A percentile compares a stretch with the other conserved stretches of the same genome.
Conservation (phyloP, 805 yeast genomes). For the Gaillardinia entomophila region DNA sequence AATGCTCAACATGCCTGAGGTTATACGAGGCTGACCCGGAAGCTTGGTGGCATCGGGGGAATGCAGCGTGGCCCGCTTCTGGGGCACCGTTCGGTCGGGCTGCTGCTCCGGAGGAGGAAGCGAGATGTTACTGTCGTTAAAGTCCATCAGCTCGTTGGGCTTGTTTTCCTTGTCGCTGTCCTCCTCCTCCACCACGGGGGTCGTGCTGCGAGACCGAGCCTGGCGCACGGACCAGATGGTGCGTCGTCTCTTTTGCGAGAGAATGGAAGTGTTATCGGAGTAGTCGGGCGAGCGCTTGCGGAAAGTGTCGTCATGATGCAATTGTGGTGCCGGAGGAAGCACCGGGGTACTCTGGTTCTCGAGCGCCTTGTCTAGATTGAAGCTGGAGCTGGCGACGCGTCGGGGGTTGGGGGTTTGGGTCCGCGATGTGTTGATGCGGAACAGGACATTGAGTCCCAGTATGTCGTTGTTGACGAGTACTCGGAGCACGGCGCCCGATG, state of each 20-base stretch:
- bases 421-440: not conserved
- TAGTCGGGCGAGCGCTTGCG: constrained; percentile 1
- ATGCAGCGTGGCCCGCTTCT: constrained; percentile 12
- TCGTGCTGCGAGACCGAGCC: not conserved
- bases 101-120: constrained; percentile 31
- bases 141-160: constrained; percentile 1
- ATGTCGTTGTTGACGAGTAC: constrained; percentile 27
- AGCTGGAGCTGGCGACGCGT: constrained; percentile 5
- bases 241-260: constrained; percentile 9
- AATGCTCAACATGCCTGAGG: constrained; percentile 36
- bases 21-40: constrained; percentile 20
- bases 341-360: constrained; percentile 4
- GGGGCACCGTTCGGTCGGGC: constrained; percentile 21
- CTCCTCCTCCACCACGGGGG: not conserved
- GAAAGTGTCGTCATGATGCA: constrained; percentile 9
- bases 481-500: constrained; percentile 28
- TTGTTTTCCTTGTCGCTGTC: constrained; percentile 1
- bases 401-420: constrained; percentile 2
- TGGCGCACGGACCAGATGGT: constrained; percentile 4
- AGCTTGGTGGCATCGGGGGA: constrained; percentile 1
- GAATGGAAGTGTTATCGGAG: not conserved
- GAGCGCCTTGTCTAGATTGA: constrained; percentile 38
- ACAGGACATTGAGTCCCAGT: constrained; percentile 1
- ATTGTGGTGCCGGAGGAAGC: constrained; percentile 3
- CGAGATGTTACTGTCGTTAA: constrained; percentile 17